These are phyloP conservation scores for Leccinum pellstonianum DNA, from an alignment of 768 basidiomycete genomes.

Conservation along the genomic window DNA sequence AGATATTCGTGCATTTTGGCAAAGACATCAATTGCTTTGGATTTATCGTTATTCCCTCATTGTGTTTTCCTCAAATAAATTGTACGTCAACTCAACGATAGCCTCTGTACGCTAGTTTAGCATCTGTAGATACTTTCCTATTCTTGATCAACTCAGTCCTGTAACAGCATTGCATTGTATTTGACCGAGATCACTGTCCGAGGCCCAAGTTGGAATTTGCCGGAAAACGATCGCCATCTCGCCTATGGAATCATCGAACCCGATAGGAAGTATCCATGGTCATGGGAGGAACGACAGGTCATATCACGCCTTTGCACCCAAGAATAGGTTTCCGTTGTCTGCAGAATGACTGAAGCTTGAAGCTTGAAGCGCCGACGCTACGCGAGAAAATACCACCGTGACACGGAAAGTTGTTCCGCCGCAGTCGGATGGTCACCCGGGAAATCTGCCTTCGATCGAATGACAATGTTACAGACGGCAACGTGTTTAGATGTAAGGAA, in stretches of 20 bases:
- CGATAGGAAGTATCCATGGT: neutral
- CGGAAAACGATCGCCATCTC: neutral
- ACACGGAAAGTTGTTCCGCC: conserved; percentile 7
- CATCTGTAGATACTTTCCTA: neutral
- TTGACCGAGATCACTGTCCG: neutral
- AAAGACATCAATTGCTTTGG: conserved; percentile 4
- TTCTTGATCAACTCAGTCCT: too few relatives aligned
- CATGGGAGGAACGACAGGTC: neutral
- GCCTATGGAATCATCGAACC: neutral
- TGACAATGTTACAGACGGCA: neutral
- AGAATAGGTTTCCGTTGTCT: neutral
- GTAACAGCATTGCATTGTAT: neutral
- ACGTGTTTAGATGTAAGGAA: neutral
- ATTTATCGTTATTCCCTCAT: neutral
- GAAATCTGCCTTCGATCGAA: neutral
- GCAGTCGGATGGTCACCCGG: neutral
- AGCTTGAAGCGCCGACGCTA: neutral
- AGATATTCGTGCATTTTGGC: conserved; percentile 1
- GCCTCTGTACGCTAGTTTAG: neutral
- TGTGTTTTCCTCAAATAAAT: neutral
- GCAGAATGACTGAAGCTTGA: neutral
- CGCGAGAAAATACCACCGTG: neutral
- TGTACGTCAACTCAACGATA: neutral
- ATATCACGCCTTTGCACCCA: neutral
- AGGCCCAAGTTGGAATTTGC: neutral